Conservation (phyloP, 2,329 filamentous ascomycete genomes). For the Pseudocercospora pini-densiflorae region DNA sequence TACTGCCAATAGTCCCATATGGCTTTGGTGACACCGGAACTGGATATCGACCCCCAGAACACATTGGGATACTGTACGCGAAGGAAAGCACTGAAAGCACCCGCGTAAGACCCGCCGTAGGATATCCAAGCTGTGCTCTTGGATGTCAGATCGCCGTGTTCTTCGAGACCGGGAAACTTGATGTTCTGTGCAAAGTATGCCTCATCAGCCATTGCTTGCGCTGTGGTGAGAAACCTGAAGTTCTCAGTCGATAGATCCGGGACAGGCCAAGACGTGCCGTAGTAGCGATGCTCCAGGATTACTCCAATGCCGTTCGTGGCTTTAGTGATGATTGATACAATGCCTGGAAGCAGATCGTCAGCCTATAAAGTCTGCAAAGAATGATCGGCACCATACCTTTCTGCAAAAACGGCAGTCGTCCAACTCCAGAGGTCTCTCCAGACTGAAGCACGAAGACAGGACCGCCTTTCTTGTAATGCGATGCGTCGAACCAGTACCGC, state of each 20-base stretch:
- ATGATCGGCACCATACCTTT: conserved; percentile 49
- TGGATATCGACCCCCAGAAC: conserved; percentile 79
- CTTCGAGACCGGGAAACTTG: conserved; percentile 70
- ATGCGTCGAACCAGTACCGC: conserved; percentile 83
- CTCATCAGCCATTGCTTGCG: conserved; percentile 80
- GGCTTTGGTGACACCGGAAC: conserved; percentile 75
- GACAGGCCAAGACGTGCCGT: conserved; percentile 75
- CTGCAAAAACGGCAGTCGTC: conserved; percentile 70
- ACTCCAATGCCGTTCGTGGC: conserved; percentile 77
- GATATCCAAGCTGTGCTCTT: conserved; percentile 71
- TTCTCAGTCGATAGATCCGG: conserved; percentile 69
- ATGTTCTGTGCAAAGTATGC: conserved; percentile 79
- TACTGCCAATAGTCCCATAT: conserved; percentile 74
- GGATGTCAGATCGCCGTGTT: conserved; percentile 66
- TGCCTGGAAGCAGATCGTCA: conserved; percentile 51
- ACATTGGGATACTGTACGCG: conserved; percentile 77
- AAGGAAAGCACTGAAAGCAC: conserved; percentile 76
- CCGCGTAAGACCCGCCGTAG: conserved; percentile 85
- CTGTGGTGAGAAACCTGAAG: conserved; percentile 80
- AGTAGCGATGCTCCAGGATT: conserved; percentile 86
- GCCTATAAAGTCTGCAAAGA: not conserved
- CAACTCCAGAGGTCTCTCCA: conserved; percentile 70
- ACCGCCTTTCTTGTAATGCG: conserved; percentile 75
- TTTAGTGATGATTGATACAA: conserved; percentile 70
- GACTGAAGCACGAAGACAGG: conserved; percentile 78